Evolutionary conservation across 306 rosid species (phyloP), one percentile per base, ranked within the genome.

Genomic region (Cicer pinnatifidum): DNA sequence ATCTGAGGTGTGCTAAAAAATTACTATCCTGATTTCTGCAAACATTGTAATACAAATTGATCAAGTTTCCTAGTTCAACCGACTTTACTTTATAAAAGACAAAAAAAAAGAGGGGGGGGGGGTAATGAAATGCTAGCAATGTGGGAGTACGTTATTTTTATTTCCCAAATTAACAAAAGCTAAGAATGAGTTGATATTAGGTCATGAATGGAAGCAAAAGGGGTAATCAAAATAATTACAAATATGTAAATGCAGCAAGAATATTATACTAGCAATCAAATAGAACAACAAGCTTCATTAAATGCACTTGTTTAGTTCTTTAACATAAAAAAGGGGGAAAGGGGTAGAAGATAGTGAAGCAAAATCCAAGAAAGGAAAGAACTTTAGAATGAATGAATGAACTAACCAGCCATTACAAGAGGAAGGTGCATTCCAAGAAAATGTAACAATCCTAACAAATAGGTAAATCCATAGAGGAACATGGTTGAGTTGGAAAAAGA

Each of bases 391-490:
- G 47, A 38, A 39, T 0, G 13, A 73, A 63, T 9, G 75, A 79
- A 82, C 95, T 74, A 60, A 94, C 97, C 99, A 69, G 99, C 95
- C 85, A 86, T 86, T 79, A 72, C 76, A 19, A 66, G 43, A 73
- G 86, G 91, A 64, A 88, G 82, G 63, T 88, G 87, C 86, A 81
- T 75, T 80, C 84, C 93, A 53, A 92, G 81, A 81, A 94, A 82
- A 47, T 76, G 59, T 54, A 91, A 65, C 65, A 83, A 70, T 61
- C 88, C 89, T 71, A 91, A 73, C 52, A 89, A 83, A 69, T 79
- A 83, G 17, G 70, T 67, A 37, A 52, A 54, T 28, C 75, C 66
- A 69, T 3, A 68, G 67, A 78, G 78, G 56, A 76, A 82, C 98
- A 93, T 91, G 78, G 79, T 78, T 28, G 45, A 85, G 68, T 38